Evolutionary conservation across 305 asterid genomes (phyloP), one percentile per base, ranked within the genome.

Genomic region (Caryopteris hybrid): DNA sequence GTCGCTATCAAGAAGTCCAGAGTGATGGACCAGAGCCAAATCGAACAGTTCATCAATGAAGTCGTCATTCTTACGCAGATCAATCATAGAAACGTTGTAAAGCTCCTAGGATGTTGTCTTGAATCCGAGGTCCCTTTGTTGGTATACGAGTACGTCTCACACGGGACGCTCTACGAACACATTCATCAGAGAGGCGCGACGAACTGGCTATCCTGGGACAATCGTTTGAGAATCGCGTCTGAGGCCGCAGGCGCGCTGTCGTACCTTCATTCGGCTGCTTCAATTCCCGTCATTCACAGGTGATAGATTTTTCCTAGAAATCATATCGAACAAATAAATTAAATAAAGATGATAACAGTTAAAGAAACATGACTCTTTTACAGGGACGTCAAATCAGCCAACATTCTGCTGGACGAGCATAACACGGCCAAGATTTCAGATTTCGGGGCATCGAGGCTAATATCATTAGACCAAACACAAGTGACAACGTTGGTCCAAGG

Each of bases 401-500:
- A 89, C 61, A 87, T 89, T 53, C 59, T 89, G 23, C 11, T 89
- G 0, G 96, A 89, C 10, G 84, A 84, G 0, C 7, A 58, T 18
- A 83, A 80, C 84, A 79, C 74, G 0, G 89, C 96, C 1, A 89
- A 89, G 67, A 86, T 89, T 3, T 70, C 96, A 0, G 90, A 89
- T 66, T 89, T 89, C 29, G 96, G 96, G 8, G 96, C 95, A 0
- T 87, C 96, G 0, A 84, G 96, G 43, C 66, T 74, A 5, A 67
- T 89, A 4, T 78, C 88, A 0, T 34, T 89, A 45, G 95, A 89
- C 71, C 84, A 87, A 34, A 84, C 84, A 0, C 88, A 87, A 29
- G 80, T 89, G 8, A 86, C 90, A 0, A 89, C 96, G 0, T 5
- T 89, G 67, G 96, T 89, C 18, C 96, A 89, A 60, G 96, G 96